Percentiles rank a stretch among this genome's conserved stretches.
Evolutionary conservation across 208 protist species (phyloP).

Genomic region (Paratrypanosoma confusum): DNA sequence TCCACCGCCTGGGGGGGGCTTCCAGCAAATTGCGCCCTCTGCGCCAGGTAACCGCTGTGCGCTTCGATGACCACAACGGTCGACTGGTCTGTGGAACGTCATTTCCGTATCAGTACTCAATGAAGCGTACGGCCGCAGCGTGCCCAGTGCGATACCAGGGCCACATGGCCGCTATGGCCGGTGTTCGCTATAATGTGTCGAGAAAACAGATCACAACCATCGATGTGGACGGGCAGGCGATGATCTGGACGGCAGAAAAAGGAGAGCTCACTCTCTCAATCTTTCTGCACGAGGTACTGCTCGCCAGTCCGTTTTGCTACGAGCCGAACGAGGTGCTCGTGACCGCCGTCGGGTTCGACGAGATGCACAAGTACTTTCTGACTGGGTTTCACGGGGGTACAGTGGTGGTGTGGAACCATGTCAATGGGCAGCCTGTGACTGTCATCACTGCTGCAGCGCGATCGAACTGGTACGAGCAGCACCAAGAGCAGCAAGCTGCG

Average conservation of each 20-base stretch:
- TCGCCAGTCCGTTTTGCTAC: not conserved
- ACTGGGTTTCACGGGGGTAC: slow-evolving; percentile 67
- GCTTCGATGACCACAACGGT: slow-evolving; percentile 19
- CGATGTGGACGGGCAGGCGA: slow-evolving; percentile 48
- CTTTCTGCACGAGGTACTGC: too few relatives aligned
- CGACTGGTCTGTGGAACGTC: slow-evolving; percentile 33
- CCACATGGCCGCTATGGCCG: slow-evolving; percentile 44
- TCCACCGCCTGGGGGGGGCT: too few relatives aligned
- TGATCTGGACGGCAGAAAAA: slow-evolving; percentile 57
- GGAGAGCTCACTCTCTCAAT: slow-evolving; percentile 16
- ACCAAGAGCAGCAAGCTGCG: too few relatives aligned
- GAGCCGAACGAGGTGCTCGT: slow-evolving; percentile 31
- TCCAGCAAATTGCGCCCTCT: not conserved
- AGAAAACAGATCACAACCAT: slow-evolving; percentile 68
- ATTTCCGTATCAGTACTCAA: slow-evolving; percentile 38
- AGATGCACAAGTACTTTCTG: slow-evolving; percentile 47
- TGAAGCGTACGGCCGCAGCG: slow-evolving; percentile 36
- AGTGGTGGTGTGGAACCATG: slow-evolving; percentile 70
- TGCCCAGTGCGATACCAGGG: slow-evolving; percentile 53
- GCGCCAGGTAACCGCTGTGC: slow-evolving; percentile 11
- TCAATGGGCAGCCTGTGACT: slow-evolving; percentile 70
- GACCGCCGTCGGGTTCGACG: slow-evolving; percentile 36
- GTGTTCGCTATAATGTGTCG: slow-evolving; percentile 34
- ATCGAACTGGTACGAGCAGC: not conserved
- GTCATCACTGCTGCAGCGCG: slow-evolving; percentile 42